Evolutionary conservation across 2,329 filamentous ascomycete species (phyloP).

Genomic region (Geosmithia morbida): DNA sequence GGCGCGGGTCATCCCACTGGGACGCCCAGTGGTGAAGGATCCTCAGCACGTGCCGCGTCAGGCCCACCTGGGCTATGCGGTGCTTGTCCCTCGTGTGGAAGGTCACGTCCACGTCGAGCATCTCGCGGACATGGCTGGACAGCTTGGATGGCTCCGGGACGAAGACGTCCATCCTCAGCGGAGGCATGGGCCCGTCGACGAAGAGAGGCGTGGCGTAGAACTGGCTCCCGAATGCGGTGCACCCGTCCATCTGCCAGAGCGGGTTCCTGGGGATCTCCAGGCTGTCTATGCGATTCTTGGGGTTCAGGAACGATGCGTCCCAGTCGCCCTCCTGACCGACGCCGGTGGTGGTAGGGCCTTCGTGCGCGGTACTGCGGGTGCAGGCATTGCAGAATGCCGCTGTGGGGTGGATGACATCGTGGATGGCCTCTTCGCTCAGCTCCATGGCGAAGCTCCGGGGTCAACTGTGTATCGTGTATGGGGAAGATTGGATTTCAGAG

Average conservation of each 20-base stretch:
- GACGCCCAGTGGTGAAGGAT: conserved; percentile 37
- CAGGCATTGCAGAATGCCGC: conserved; percentile 27
- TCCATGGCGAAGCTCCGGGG: conserved; percentile 26
- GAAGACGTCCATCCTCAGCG: conserved; percentile 43
- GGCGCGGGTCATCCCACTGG: conserved; percentile 11
- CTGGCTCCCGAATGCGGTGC: conserved; percentile 40
- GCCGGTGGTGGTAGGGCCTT: no score
- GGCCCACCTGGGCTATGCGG: conserved; percentile 31
- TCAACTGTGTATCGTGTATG: background rate
- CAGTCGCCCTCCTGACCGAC: conserved; percentile 15
- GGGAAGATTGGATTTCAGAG: background rate
- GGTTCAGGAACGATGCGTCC: conserved; percentile 37
- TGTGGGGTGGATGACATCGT: conserved; percentile 43
- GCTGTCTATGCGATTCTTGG: conserved; percentile 45
- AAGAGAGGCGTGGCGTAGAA: conserved; percentile 42
- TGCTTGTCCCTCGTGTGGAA: conserved; percentile 39
- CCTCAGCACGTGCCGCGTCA: conserved; percentile 38
- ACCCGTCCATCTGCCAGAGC: conserved; percentile 45
- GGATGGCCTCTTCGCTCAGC: conserved; percentile 34
- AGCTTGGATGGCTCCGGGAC: conserved; percentile 34
- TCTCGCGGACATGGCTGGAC: conserved; percentile 22
- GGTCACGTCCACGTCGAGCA: conserved; percentile 31
- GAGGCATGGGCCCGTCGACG: conserved; percentile 21
- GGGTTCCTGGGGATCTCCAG: conserved; percentile 27
- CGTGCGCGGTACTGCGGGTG: background rate